Evolutionary conservation across 306 rosid genomes (phyloP).

Genomic region (Castanea mollissima): DNA sequence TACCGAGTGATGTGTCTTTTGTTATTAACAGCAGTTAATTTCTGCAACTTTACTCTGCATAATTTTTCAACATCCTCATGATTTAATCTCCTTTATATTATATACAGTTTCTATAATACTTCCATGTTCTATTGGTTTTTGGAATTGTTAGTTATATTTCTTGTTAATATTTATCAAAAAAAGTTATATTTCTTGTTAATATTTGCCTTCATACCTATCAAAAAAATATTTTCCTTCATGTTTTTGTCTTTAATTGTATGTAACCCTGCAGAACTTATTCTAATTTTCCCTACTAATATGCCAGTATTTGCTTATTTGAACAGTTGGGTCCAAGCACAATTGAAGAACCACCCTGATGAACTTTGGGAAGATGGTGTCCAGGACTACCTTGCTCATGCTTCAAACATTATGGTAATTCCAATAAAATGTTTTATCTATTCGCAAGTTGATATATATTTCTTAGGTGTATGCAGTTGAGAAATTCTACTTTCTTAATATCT

Average conservation of each 20-base stretch:
- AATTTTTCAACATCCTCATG: not conserved
- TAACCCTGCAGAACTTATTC: not conserved
- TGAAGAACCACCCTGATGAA: conserved; percentile 91
- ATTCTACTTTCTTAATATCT: not conserved
- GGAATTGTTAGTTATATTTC: not conserved
- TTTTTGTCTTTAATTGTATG: not conserved
- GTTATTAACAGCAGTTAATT: not conserved
- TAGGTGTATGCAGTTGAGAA: not conserved
- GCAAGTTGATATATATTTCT: conserved; percentile 12
- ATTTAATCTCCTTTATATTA: conserved; percentile 10
- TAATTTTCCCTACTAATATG: conserved; percentile 8
- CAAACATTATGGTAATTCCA: conserved; percentile 74
- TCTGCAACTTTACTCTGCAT: not conserved
- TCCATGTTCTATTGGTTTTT: not conserved
- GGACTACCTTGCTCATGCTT: conserved; percentile 83
- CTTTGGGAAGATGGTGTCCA: conserved; percentile 97
- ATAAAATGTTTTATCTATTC: conserved; percentile 1
- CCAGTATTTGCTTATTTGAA: conserved; percentile 22
- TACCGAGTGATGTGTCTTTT: not conserved
- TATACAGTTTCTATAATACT: conserved; percentile 4
- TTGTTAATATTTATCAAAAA: not conserved
- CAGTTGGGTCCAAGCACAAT: conserved; percentile 95
- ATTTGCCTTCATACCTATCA: not conserved
- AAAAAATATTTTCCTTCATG: not conserved
- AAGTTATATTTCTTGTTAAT: not conserved